A percentile compares a stretch with the other conserved stretches of the same genome.
Conservation (phyloP, 306 rosid genomes). For the Gillenia trifoliata region DNA sequence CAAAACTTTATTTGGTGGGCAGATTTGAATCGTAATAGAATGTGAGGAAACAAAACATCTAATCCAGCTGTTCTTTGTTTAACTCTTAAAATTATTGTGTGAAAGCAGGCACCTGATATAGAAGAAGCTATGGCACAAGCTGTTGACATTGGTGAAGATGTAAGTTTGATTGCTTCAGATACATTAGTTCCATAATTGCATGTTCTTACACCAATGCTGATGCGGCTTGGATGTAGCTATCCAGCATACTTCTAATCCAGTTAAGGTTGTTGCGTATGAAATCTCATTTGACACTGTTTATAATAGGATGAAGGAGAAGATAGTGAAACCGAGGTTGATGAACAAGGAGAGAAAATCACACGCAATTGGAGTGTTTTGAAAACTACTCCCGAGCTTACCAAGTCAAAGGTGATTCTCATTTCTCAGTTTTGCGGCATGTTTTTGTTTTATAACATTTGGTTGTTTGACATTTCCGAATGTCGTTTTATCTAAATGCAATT, state of each 20-base stretch:
- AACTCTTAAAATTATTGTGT: constrained; percentile 17
- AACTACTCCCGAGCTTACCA: constrained; percentile 61
- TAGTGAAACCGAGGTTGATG: constrained; percentile 62
- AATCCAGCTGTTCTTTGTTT: constrained; percentile 9
- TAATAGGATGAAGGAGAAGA: constrained; percentile 74
- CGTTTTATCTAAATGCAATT: neutral
- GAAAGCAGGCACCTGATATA: constrained; percentile 62
- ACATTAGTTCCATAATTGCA: neutral
- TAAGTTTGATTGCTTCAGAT: constrained; percentile 36
- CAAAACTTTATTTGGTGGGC: neutral
- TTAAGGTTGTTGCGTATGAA: constrained; percentile 10
- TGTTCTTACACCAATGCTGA: neutral
- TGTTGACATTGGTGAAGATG: constrained; percentile 94
- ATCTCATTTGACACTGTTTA: constrained; percentile 13
- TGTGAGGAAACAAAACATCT: neutral
- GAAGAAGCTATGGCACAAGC: constrained; percentile 95
- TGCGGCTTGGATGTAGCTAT: neutral
- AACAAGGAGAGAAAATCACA: constrained; percentile 50
- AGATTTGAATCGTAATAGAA: neutral
- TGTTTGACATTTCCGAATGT: neutral
- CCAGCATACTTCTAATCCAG: neutral
- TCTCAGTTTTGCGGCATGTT: constrained; percentile 1
- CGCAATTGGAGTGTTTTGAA: constrained; percentile 95
- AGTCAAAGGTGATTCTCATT: constrained; percentile 57
- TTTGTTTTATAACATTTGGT: neutral